phyloP scores from a whole-genome alignment of 2,329 filamentous ascomycete species.

The Xylariaceae sp. region DNA sequence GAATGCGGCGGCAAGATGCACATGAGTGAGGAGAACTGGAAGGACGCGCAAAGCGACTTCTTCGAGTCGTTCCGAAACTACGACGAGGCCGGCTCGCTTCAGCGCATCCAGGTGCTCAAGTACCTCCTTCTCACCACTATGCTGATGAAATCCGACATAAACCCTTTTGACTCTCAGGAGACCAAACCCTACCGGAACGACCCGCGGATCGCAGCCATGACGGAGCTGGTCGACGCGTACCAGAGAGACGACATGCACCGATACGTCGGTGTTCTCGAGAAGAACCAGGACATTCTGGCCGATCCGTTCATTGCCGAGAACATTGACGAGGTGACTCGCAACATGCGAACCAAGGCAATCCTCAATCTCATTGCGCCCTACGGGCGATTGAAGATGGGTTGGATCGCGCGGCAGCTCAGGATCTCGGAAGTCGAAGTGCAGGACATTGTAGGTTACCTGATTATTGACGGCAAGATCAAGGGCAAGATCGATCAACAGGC shows the following conservation, averaged over 20 bases:
- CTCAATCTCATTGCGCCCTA: conserved; percentile 92
- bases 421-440: conserved; percentile 87
- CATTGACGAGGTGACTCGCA: conserved; percentile 96
- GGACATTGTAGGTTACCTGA: conserved; percentile 92
- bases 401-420: conserved; percentile 82
- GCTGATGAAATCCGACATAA: conserved; percentile 98
- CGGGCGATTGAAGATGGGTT: conserved; percentile 80
- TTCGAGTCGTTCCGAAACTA: conserved; percentile 99
- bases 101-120: conserved; percentile 94
- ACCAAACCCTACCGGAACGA: conserved; percentile 98
- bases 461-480: conserved; percentile 80
- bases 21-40: conserved; percentile 99
- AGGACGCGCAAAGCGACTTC: conserved; percentile 93
- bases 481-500: conserved; percentile 86
- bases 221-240: conserved; percentile 91
- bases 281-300: conserved; percentile 80
- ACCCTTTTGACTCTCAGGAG: conserved; percentile 97
- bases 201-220: conserved; percentile 93
- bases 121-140: conserved; percentile 95
- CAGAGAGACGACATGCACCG: conserved; percentile 89
- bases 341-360: conserved; percentile 95
- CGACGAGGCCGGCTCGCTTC: conserved; percentile 92
- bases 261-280: conserved; percentile 82
- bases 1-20: conserved; percentile 99
- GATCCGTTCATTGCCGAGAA: conserved; percentile 98